These are phyloP conservation scores for Aurifilum marmelostoma DNA, from an alignment of 2,329 filamentous ascomycete genomes.

Conservation along the genomic window DNA sequence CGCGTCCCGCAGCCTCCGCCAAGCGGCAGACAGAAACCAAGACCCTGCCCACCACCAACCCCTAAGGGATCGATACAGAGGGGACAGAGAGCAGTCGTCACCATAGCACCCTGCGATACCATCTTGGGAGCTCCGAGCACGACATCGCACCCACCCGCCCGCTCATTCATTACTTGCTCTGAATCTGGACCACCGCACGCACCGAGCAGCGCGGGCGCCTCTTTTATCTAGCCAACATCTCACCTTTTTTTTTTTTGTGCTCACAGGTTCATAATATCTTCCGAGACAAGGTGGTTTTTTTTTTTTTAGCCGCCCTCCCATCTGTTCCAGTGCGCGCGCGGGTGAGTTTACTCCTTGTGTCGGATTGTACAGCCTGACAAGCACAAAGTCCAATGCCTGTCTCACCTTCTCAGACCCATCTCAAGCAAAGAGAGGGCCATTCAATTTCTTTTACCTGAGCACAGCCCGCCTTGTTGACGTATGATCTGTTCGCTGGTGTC, in stretches of 20 bases:
- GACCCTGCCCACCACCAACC: background rate
- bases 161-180: background rate
- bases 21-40: background rate
- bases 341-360: background rate
- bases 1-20: constrained; percentile 5
- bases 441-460: background rate
- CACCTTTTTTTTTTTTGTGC: background rate
- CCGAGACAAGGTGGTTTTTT: too few relatives aligned
- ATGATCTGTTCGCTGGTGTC: constrained; percentile 17
- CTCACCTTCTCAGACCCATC: background rate
- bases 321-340: background rate
- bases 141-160: background rate
- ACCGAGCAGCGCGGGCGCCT: constrained; percentile 10
- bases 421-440: background rate
- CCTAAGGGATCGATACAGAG: background rate
- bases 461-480: constrained; percentile 26
- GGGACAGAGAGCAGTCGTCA: constrained; percentile 1
- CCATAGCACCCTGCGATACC: background rate
- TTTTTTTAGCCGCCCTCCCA: too few relatives aligned
- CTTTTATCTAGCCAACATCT: background rate
- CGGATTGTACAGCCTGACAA: background rate
- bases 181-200: background rate
- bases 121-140: background rate
- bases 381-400: constrained; percentile 11
- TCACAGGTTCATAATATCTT: too few relatives aligned